A percentile compares a stretch with the other conserved stretches of the same genome.
phyloP scores from a whole-genome alignment of 306 rosid species.

The Inga laurina region DNA sequence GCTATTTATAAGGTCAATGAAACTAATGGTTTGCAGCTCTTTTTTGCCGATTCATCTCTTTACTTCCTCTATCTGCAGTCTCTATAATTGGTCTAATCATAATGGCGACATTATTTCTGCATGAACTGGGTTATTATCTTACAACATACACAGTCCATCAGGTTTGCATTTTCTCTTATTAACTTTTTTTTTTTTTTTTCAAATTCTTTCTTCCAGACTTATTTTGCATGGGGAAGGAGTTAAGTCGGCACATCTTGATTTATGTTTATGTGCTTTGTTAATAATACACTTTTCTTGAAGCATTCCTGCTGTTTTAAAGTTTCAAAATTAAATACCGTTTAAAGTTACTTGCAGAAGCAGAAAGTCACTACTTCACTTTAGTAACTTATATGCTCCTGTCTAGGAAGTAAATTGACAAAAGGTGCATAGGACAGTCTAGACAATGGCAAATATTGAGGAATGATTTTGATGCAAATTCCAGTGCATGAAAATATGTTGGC shows the following conservation, averaged over 20 bases:
- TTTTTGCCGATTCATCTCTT: not conserved
- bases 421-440: not conserved
- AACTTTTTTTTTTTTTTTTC: not conserved
- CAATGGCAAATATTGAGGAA: not conserved
- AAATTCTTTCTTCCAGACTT: not conserved
- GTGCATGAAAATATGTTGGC: not conserved
- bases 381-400: not conserved
- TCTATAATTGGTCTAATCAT: conserved; percentile 73
- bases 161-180: conserved; percentile 47
- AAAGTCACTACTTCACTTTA: not conserved
- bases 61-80: conserved; percentile 43
- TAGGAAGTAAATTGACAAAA: not conserved
- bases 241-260: not conserved
- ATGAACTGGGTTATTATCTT: conserved; percentile 90
- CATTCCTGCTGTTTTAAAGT: not conserved
- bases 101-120: conserved; percentile 82
- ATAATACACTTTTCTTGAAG: not conserved
- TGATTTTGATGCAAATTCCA: not conserved
- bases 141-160: conserved; percentile 80
- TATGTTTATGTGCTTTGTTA: not conserved
- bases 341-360: not conserved
- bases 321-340: not conserved
- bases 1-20: not conserved
- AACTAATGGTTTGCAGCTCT: not conserved
- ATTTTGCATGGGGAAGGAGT: not conserved